A percentile compares a stretch with the other conserved stretches of the same genome.
Evolutionary conservation across 768 basidiomycete genomes (phyloP).

Genomic region (Porpolomopsis calyptriformis): DNA sequence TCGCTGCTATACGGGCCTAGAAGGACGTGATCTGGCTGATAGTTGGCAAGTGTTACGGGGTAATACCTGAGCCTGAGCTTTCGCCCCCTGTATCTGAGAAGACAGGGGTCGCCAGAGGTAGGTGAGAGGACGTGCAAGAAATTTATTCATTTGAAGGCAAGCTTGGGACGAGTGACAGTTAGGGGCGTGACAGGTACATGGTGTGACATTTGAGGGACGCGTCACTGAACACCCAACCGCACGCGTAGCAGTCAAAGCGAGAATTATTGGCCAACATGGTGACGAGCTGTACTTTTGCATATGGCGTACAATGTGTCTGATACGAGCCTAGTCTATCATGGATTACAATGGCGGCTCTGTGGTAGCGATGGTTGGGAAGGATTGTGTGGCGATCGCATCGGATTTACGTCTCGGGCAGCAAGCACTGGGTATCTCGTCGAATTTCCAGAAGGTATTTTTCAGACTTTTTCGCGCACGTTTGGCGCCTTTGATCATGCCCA

Average conservation of each 20-base stretch:
- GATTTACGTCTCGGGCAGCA: constrained; percentile 88
- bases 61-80: constrained; percentile 14
- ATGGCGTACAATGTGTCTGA: constrained; percentile 9
- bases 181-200: constrained; percentile 5
- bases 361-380: constrained; percentile 98
- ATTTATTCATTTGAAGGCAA: too few species aligned
- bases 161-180: too few species aligned
- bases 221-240: neutral
- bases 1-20: constrained; percentile 46
- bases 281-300: constrained; percentile 8
- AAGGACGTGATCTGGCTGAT: neutral
- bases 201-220: constrained; percentile 2
- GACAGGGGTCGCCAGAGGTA: too few species aligned
- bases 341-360: constrained; percentile 96
- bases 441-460: constrained; percentile 81
- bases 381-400: constrained; percentile 96
- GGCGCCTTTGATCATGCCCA: constrained; percentile 24
- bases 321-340: constrained; percentile 65
- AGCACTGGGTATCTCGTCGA: constrained; percentile 73
- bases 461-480: neutral
- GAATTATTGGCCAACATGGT: constrained; percentile 29
- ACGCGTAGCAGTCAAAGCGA: neutral
- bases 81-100: too few species aligned
- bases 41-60: constrained; percentile 1
- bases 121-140: too few species aligned